phyloP scores from a whole-genome alignment of 2,329 filamentous ascomycete species.

The Graphilbum sp. region DNA sequence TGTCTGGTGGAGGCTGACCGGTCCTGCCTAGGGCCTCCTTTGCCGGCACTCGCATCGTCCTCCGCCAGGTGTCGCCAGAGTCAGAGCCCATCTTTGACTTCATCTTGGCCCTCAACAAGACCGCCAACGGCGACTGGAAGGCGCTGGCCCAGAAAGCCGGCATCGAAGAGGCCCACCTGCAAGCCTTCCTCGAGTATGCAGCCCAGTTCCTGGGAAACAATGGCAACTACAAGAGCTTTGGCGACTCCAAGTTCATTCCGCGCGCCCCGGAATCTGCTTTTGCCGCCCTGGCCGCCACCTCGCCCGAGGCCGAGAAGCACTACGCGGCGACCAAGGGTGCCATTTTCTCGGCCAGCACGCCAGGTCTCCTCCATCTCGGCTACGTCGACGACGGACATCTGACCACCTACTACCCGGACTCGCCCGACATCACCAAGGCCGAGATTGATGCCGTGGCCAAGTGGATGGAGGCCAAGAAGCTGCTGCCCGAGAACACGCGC shows the following conservation, averaged over 20 bases:
- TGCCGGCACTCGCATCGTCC: conserved; percentile 59
- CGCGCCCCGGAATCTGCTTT: conserved; percentile 48
- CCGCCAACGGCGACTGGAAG: conserved; percentile 54
- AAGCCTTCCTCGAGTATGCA: conserved; percentile 59
- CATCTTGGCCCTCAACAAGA: conserved; percentile 55
- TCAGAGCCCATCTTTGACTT: conserved; percentile 69
- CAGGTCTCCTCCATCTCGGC: conserved; percentile 56
- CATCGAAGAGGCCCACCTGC: conserved; percentile 46
- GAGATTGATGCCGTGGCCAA: conserved; percentile 60
- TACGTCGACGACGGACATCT: conserved; percentile 60
- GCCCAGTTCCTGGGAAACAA: conserved; percentile 65
- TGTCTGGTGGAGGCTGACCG: no score
- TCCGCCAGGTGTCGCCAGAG: conserved; percentile 69
- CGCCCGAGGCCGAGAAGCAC: conserved; percentile 42
- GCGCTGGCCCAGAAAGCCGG: conserved; percentile 46
- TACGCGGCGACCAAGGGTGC: conserved; percentile 54
- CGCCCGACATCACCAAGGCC: conserved; percentile 52
- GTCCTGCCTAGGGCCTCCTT: conserved; percentile 50
- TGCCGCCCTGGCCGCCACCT: conserved; percentile 44
- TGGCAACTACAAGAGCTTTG: conserved; percentile 79
- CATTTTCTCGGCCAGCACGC: conserved; percentile 52
- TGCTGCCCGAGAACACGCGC: conserved; percentile 63
- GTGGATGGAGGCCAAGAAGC: conserved; percentile 50
- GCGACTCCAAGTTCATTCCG: conserved; percentile 71
- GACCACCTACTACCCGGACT: conserved; percentile 71